Conservation (phyloP, 768 basidiomycete genomes). For the Coprinellus micaceus region DNA sequence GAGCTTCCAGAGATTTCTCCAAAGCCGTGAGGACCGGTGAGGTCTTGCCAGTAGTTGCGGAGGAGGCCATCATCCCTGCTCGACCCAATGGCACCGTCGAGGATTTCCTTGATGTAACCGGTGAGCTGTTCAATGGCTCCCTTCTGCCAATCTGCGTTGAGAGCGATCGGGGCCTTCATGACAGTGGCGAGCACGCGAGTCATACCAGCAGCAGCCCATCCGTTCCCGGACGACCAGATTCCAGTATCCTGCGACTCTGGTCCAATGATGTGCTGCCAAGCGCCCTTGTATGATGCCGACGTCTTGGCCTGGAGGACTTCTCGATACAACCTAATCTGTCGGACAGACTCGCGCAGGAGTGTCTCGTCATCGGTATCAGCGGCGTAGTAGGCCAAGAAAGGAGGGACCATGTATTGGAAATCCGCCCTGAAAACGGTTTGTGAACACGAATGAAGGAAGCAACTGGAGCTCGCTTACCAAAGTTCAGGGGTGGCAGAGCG, state of each 20-base stretch:
- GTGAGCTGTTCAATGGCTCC: conserved; percentile 28
- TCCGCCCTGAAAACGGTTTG: conserved; percentile 35
- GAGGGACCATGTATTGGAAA: conserved; percentile 50
- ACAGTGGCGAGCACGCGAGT: conserved; percentile 52
- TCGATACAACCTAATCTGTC: conserved; percentile 38
- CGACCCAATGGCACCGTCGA: conserved; percentile 37
- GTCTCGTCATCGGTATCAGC: conserved; percentile 33
- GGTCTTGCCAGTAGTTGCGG: conserved; percentile 39
- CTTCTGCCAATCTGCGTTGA: conserved; percentile 17
- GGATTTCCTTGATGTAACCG: conserved; percentile 40
- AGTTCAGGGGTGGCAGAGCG: conserved; percentile 34
- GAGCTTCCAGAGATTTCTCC: conserved; percentile 43
- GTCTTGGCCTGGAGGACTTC: conserved; percentile 25
- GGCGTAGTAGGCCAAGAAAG: conserved; percentile 47
- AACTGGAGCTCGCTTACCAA: conserved; percentile 30
- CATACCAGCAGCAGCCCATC: conserved; percentile 71
- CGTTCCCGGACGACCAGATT: conserved; percentile 57
- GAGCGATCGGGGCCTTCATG: conserved; percentile 35
- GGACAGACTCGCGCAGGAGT: conserved; percentile 33
- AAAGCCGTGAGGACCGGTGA: conserved; percentile 27
- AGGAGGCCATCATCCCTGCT: conserved; percentile 32
- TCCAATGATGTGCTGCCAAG: conserved; percentile 44
- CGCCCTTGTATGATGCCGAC: conserved; percentile 19
- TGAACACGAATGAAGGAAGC: background rate
- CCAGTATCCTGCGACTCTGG: conserved; percentile 24